Evolutionary conservation across 495 filamentous ascomycete species (phyloP), one percentile per base, ranked within the genome.

Genomic region (Penicillium longicatenatum): DNA sequence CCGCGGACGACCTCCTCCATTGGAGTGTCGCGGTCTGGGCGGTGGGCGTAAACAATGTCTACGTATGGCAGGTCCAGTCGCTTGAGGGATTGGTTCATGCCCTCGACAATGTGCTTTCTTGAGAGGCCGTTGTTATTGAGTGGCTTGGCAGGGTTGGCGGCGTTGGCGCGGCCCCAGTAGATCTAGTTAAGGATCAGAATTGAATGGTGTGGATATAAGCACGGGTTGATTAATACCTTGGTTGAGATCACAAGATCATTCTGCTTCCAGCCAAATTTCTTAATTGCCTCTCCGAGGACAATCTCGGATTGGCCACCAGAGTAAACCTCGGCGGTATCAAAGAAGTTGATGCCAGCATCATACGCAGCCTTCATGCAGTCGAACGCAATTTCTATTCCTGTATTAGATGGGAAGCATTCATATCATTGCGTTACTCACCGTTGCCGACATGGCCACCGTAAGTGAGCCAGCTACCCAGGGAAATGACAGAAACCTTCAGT

Each of bases 1-100:
- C 79, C 91, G 54, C 91, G 85, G 35, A 95, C 92, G 35, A 84
- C 84, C 72, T 96, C 92, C 68, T 92, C 89, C 79, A 95, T 93
- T 3, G 92, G 92, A 0, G 91, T 94, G 42, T 86, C 76, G 5
- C 87, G 78, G 71, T 95, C 92, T 10, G 92, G 89, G 10, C 92
- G 86, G 70, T 96, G 92, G 5, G 91, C 91, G 68, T 90, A 93
- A 59, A 95, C 80, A 24, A 95, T 72, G 64, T 95, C 92, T 54
- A 96, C 79, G 55, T 82, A 82, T 21, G 85, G 82, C 6, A 92
- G 83, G 33, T 86, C 82, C 12, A 96, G 77, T 4, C 92, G 84
- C 54, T 82, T 67, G 14, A 96, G 79, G 0, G 85, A 86, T 5
- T 79, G 80, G 52, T 84, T 80, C 26, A 79, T 75, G 21, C 87